phyloP scores from a whole-genome alignment of 148 eudicot genomes.

The Diospyros lotus region DNA sequence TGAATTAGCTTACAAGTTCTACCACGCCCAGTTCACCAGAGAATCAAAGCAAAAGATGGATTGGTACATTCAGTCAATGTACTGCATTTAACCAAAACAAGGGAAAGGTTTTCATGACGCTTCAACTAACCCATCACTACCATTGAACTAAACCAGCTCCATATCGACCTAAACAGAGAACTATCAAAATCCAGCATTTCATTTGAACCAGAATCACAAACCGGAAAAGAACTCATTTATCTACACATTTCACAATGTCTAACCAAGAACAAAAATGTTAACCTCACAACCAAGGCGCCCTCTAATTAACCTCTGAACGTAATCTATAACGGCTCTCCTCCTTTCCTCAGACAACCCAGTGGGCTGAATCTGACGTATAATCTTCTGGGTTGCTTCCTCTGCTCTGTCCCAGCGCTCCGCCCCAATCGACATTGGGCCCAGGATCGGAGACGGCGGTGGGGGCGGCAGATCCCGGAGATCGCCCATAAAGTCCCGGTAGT shows the following conservation, averaged over 20 bases:
- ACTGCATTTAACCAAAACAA: neutral
- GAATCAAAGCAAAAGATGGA: neutral
- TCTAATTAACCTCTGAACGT: constrained; percentile 49
- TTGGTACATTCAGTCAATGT: neutral
- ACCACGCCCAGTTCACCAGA: no score
- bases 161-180: neutral
- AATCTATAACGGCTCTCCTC: constrained; percentile 45
- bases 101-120: neutral
- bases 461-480: constrained; percentile 39
- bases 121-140: neutral
- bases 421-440: constrained; percentile 15
- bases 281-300: constrained; percentile 41
- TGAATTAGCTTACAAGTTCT: no score
- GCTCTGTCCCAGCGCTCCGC: constrained; percentile 38
- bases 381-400: constrained; percentile 33
- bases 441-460: constrained; percentile 14
- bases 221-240: neutral
- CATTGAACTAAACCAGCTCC: neutral
- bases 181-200: neutral
- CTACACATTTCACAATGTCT: no score
- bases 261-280: neutral
- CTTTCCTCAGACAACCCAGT: constrained; percentile 53
- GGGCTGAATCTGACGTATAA: constrained; percentile 48
- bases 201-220: no score
- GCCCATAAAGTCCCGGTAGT: constrained; percentile 34